Conservation (phyloP, 108 stramenopile species). For the Aurantiochytrium sp. region DNA sequence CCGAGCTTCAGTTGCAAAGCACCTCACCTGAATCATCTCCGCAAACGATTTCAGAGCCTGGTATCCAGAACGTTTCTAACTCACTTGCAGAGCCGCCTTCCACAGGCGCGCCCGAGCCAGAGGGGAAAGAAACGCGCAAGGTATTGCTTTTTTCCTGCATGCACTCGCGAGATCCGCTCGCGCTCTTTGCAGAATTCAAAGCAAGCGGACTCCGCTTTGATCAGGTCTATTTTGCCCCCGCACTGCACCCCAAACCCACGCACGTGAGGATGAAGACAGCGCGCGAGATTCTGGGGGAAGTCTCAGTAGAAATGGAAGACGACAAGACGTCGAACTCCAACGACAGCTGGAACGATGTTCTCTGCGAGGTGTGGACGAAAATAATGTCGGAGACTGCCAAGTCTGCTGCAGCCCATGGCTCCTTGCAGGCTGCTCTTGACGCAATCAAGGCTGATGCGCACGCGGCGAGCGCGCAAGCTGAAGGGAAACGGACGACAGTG, state of each 20-base stretch:
- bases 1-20: background rate
- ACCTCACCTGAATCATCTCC: too few species aligned
- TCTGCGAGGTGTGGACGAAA: background rate
- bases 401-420: background rate
- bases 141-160: slow-evolving; percentile 1
- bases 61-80: too few species aligned
- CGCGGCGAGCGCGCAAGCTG: background rate
- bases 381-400: background rate
- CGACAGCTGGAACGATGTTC: background rate
- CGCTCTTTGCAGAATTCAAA: background rate
- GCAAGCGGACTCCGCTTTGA: background rate
- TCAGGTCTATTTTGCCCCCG: background rate
- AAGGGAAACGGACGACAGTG: background rate
- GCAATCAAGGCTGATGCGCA: background rate
- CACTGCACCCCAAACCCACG: background rate
- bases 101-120: too few species aligned
- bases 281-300: background rate
- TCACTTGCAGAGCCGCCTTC: too few species aligned
- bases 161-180: background rate
- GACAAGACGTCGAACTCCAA: too few species aligned
- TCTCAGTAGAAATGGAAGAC: too few species aligned
- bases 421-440: background rate
- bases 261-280: background rate
- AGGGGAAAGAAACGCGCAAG: background rate
- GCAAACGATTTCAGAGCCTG: too few species aligned